phyloP scores from a whole-genome alignment of 768 basidiomycete species.

The Suillus subaureus region DNA sequence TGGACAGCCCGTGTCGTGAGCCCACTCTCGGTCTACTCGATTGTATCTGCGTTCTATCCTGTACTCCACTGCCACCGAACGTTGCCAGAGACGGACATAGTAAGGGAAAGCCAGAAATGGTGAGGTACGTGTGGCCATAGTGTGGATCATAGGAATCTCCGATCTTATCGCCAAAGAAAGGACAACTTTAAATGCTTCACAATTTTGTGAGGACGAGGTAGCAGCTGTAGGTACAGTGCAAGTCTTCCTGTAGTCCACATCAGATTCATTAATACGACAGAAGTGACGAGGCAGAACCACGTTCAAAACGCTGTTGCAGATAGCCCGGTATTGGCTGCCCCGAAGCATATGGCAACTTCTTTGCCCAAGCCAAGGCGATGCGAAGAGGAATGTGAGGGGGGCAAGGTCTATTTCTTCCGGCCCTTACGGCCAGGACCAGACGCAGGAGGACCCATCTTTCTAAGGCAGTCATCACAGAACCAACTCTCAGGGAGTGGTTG shows the following conservation, averaged over 20 bases:
- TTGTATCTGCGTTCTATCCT: not conserved
- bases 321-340: too few species aligned
- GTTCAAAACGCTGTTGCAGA: not conserved
- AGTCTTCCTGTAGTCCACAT: not conserved
- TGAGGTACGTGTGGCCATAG: not conserved
- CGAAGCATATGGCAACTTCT: not conserved
- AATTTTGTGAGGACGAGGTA: not conserved
- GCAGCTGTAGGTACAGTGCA: not conserved
- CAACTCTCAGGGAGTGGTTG: slow-evolving; percentile 58
- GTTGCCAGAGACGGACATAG: not conserved
- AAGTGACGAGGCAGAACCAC: not conserved
- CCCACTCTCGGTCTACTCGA: not conserved
- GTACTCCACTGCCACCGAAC: not conserved
- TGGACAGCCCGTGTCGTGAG: not conserved
- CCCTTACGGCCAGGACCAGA: slow-evolving; percentile 39
- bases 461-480: slow-evolving; percentile 60
- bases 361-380: not conserved
- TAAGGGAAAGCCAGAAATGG: not conserved
- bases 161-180: not conserved
- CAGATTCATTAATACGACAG: not conserved
- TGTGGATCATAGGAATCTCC: not conserved
- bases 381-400: not conserved
- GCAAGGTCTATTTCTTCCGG: slow-evolving; percentile 40
- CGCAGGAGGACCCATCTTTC: slow-evolving; percentile 36
- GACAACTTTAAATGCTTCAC: not conserved